Evolutionary conservation across 257 asterid species (phyloP), one percentile per base, ranked within the genome.

Genomic region (Solanum rostratum): DNA sequence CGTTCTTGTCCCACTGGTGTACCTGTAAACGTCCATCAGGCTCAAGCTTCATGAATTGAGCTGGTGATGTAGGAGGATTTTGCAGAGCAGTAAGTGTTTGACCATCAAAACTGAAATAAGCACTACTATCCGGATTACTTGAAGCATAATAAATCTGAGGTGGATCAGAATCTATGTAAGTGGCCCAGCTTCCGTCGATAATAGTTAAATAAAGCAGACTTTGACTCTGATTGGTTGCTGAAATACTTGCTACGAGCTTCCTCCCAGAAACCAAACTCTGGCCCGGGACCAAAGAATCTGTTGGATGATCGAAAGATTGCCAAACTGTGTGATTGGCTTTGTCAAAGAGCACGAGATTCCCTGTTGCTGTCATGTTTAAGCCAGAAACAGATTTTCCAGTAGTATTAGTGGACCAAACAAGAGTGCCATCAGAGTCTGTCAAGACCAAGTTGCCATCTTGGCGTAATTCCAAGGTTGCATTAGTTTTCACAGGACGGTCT

Each of bases 221-320:
- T 79, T 79, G 69, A n/a, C 54, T 65, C 68, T 1, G 0, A 63
- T 79, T 79, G 39, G 69, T 7, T 20, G 2, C 43, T 12, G 84
- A 79, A 8, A 30, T 29, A 4, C 71, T 22, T 37, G 84, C 66
- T 15, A 6, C 20, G 11, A 85, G 69, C 24, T 54, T 68, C 52
- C 66, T 52, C 6, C 81, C 69, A 7, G 55, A 0, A 3, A 3
- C 6, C 39, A 79, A 20, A 2, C 5, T 65, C 54, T 85, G 52
- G 0, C 84, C 86, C 1, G 49, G 76, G 6, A 81, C 22, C 14
- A 87, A 70, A 2, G 85, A 54, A 53, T 87, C 86, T 0, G 62
- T 41, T 4, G 88, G 88, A 65, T 87, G 60, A 79, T 84, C 86
- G 49, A 84, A 87, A 22, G 86, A 85, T 16, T 85, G 90, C 88